Evolutionary conservation across 306 rosid genomes (phyloP), one percentile per base, ranked within the genome.

Genomic region (Hylodesmum podocarpum): DNA sequence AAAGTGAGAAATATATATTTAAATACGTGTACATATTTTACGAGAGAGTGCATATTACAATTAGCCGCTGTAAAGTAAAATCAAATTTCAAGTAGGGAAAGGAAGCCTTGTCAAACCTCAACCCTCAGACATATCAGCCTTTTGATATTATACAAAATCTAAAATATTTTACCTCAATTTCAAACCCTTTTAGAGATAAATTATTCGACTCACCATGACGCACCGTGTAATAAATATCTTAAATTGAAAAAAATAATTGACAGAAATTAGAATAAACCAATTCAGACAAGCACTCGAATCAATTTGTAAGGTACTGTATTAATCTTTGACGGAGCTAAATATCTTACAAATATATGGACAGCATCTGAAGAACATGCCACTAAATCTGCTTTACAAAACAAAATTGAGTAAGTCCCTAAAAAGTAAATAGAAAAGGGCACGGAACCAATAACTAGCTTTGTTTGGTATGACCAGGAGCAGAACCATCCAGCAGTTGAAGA

Each of bases 401-500:
- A 80, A 85, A 85, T 74, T 75, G 77, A 59, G 79, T 64, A 74
- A 69, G 75, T 73, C 43, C 65, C 86, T 74, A 64, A 22, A 43
- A 41, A 31, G 61, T 21, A 36, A 39, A 66, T 58, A 66, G 28
- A 10, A 58, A 84, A n/a, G 34, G 15, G 41, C 64, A 28, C 57
- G 66, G 13, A 57, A 70, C 69, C 78, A 62, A 36, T 63, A 63
- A 66, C 36, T 14, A 36, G 49, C 62, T 69, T 51, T 22, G 55
- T 31, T 58, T 70, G 72, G 57, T 13, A 71, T 36, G 73, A 62
- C 10, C 62, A n/a, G 70, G 43, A 51, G 43, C 34, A 41, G 43
- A 41, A 65, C 53, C 75, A 74, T 73, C 66, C 73, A 80, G 58
- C 72, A 12, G 62, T 59, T 59, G 33, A 59, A 68, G 62, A 66